Percentiles rank a stretch among this genome's conserved stretches.
Evolutionary conservation across 139 green algal species (phyloP).

Genomic region (Chlamydomonas incerta): DNA sequence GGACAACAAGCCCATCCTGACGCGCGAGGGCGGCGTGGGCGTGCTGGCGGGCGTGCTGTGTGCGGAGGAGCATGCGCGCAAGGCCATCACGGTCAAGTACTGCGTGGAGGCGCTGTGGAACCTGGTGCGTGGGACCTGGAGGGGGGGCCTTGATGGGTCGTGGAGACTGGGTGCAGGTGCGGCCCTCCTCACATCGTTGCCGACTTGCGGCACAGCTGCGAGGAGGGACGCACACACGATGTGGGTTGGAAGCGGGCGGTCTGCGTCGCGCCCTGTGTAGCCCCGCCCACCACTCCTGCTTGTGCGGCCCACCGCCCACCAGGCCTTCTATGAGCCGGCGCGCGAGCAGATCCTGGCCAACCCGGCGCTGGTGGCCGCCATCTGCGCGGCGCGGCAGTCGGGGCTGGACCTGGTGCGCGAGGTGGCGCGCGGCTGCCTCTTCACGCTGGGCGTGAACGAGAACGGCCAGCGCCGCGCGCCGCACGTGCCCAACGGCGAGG

Average conservation of each 20-base stretch:
- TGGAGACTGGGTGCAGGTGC: too few species aligned
- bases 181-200: too few species aligned
- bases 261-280: too few species aligned
- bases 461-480: too few species aligned
- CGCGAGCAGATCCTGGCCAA: slow-evolving; percentile 9
- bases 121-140: slow-evolving; percentile 7
- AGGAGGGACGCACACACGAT: too few species aligned
- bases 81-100: slow-evolving; percentile 43
- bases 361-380: slow-evolving; percentile 33
- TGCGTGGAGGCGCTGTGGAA: slow-evolving; percentile 45
- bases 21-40: slow-evolving; percentile 17
- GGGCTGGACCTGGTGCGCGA: slow-evolving; percentile 22
- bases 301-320: neutral
- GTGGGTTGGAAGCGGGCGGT: too few species aligned
- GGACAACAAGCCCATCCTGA: slow-evolving; percentile 47
- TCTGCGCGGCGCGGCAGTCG: slow-evolving; percentile 37
- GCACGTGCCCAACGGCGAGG: too few species aligned
- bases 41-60: slow-evolving; percentile 36
- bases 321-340: slow-evolving; percentile 43
- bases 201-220: too few species aligned
- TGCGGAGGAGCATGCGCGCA: slow-evolving; percentile 7
- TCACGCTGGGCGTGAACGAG: slow-evolving; percentile 29
- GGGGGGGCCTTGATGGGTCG: too few species aligned
- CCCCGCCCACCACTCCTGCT: too few species aligned
- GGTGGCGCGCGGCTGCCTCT: slow-evolving; percentile 47